Percentiles rank a stretch among this genome's conserved stretches.
Conservation (phyloP, 306 rosid species). For the Cucurbita moschata region DNA sequence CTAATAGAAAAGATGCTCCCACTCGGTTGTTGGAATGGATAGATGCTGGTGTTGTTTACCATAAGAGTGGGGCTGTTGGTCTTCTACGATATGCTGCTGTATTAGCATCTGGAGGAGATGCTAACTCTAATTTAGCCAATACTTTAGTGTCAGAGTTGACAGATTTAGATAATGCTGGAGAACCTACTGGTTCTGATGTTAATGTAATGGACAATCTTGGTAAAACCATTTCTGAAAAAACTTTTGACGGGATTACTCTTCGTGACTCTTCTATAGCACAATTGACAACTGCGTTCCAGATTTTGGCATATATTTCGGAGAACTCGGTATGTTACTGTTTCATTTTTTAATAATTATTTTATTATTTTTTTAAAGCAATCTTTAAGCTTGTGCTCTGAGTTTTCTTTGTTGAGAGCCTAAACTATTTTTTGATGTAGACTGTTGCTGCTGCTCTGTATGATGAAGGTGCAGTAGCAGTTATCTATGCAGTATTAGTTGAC, state of each 20-base stretch:
- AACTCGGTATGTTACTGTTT: constrained; percentile 51
- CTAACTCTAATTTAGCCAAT: constrained; percentile 60
- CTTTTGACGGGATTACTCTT: constrained; percentile 80
- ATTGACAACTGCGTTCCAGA: constrained; percentile 83
- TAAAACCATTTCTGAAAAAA: constrained; percentile 70
- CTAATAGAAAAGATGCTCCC: constrained; percentile 94
- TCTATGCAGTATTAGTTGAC: constrained; percentile 73
- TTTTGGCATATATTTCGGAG: constrained; percentile 91
- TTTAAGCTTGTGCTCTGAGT: constrained; percentile 8
- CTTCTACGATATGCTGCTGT: constrained; percentile 85
- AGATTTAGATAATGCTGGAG: constrained; percentile 80
- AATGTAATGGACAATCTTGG: constrained; percentile 96
- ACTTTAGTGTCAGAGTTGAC: constrained; percentile 72
- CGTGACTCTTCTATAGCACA: constrained; percentile 88
- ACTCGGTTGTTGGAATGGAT: constrained; percentile 92
- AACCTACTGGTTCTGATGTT: constrained; percentile 33
- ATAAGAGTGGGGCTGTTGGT: constrained; percentile 83
- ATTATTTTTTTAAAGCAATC: not conserved
- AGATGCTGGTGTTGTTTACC: constrained; percentile 84
- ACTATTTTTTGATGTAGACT: constrained; percentile 39
- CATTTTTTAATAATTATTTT: not conserved
- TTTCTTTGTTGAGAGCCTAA: constrained; percentile 10
- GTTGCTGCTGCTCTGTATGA: constrained; percentile 73
- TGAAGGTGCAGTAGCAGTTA: constrained; percentile 75
- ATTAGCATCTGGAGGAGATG: constrained; percentile 94